phyloP scores from a whole-genome alignment of 2,329 filamentous ascomycete species.

The Hirsutella minnesotensis region DNA sequence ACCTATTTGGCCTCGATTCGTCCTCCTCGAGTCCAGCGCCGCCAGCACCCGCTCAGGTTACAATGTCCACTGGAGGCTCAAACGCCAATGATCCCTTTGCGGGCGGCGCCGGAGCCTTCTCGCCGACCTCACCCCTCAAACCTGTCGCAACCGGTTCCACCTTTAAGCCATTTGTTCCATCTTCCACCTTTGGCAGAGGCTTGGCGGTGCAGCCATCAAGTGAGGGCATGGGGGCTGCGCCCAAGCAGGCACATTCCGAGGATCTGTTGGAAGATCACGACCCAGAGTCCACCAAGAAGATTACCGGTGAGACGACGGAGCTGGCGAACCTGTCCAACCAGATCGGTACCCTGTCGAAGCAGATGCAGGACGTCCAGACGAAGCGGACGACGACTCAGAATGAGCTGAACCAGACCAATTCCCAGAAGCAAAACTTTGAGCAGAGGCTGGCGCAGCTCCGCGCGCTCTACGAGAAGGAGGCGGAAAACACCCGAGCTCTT shows the following conservation, averaged over 20 bases:
- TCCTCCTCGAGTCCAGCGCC: constrained; percentile 34
- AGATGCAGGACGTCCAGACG: constrained; percentile 85
- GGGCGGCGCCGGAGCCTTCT: constrained; percentile 32
- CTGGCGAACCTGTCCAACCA: constrained; percentile 94
- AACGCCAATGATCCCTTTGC: constrained; percentile 51
- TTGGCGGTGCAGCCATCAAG: constrained; percentile 70
- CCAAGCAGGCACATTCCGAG: constrained; percentile 41
- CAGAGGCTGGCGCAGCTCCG: constrained; percentile 76
- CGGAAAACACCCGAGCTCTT: constrained; percentile 69
- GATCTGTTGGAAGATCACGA: constrained; percentile 89
- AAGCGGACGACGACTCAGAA: constrained; percentile 71
- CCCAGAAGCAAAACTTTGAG: constrained; percentile 91
- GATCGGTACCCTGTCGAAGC: constrained; percentile 77
- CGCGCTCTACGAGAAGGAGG: constrained; percentile 84
- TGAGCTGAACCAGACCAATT: constrained; percentile 67
- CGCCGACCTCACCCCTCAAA: constrained; percentile 42
- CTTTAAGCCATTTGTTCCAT: constrained; percentile 88
- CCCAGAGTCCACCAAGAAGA: constrained; percentile 74
- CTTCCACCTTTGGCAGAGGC: constrained; percentile 81
- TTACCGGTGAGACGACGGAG: constrained; percentile 82
- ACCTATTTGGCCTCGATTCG: constrained; percentile 85
- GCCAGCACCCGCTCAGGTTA: constrained; percentile 44
- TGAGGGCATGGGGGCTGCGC: constrained; percentile 23
- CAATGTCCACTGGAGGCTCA: constrained; percentile 66
- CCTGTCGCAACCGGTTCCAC: constrained; percentile 34